Conservation (phyloP, 106 monocot species). For the Dendrobium nobile region DNA sequence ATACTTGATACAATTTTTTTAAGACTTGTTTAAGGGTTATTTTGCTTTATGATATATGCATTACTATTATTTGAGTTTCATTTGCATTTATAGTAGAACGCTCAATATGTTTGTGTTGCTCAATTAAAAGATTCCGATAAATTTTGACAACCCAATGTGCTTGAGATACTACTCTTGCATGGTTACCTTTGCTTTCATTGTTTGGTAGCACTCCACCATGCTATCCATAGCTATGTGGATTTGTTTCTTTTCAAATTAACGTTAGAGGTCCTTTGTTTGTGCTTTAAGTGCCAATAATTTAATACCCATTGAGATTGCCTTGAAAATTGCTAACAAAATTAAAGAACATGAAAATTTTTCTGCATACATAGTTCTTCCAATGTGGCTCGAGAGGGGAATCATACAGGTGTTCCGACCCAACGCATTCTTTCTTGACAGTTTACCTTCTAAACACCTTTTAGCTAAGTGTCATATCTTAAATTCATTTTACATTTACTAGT, state of each 20-base stretch:
- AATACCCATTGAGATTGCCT: constrained; percentile 90
- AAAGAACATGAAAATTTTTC: constrained; percentile 84
- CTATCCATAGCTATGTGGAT: background rate
- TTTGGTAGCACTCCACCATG: background rate
- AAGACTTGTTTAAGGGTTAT: no score
- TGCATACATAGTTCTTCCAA: constrained; percentile 80
- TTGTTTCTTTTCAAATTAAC: background rate
- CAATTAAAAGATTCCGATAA: background rate
- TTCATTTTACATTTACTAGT: background rate
- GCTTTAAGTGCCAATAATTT: constrained; percentile 82
- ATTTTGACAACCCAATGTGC: background rate
- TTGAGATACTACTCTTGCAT: background rate
- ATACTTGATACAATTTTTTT: no score
- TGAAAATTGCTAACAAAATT: constrained; percentile 90
- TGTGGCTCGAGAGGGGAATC: constrained; percentile 98
- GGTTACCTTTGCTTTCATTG: background rate
- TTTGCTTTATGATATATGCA: no score
- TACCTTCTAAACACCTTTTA: background rate
- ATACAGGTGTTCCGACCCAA: constrained; percentile 64
- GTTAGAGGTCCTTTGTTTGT: background rate
- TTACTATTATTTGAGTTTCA: background rate
- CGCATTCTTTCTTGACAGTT: constrained; percentile 87
- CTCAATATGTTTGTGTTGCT: background rate
- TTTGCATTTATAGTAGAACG: background rate
- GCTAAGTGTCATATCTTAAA: background rate